These are phyloP conservation scores for Colletotrichum coccodes DNA, from an alignment of 2,329 filamentous ascomycete species.

Conservation along the genomic window DNA sequence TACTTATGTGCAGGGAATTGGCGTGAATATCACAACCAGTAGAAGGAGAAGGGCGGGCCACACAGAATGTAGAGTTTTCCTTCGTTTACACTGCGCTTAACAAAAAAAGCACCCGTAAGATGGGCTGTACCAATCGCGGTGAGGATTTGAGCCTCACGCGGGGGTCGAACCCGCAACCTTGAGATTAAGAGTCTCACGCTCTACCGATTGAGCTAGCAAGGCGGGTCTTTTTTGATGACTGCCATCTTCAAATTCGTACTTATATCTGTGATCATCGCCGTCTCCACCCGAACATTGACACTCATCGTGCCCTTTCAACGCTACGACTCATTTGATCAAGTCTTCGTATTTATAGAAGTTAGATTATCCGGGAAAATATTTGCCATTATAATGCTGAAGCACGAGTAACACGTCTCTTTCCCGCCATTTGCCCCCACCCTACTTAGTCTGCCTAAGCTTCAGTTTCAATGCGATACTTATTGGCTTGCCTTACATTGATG, in stretches of 20 bases:
- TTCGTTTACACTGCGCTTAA: not conserved
- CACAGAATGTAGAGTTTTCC: fast-evolving
- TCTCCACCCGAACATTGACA: not conserved
- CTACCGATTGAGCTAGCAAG: conserved; percentile 33
- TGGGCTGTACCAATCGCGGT: conserved; percentile 9
- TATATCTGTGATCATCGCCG: fast-evolving
- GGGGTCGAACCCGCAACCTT: conserved; percentile 38
- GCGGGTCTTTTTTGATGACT: conserved; percentile 1
- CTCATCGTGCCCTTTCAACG: not conserved
- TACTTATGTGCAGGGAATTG: too few species aligned
- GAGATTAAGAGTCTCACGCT: conserved; percentile 67
- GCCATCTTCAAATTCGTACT: fast-evolving
- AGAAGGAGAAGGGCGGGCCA: too few species aligned
- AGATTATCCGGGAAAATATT: too few species aligned
- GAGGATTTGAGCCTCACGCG: conserved; percentile 34
- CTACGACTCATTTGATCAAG: too few species aligned
- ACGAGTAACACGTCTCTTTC: too few species aligned
- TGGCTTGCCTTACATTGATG: too few species aligned
- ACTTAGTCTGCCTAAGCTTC: too few species aligned
- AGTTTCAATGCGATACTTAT: not conserved
- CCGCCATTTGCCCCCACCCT: too few species aligned
- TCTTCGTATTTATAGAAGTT: fast-evolving
- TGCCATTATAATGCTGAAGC: not conserved
- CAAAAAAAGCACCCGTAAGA: not conserved
- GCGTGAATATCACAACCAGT: not conserved